phyloP scores from a whole-genome alignment of 179 eudicot genomes.

The Spinacia oleracea region DNA sequence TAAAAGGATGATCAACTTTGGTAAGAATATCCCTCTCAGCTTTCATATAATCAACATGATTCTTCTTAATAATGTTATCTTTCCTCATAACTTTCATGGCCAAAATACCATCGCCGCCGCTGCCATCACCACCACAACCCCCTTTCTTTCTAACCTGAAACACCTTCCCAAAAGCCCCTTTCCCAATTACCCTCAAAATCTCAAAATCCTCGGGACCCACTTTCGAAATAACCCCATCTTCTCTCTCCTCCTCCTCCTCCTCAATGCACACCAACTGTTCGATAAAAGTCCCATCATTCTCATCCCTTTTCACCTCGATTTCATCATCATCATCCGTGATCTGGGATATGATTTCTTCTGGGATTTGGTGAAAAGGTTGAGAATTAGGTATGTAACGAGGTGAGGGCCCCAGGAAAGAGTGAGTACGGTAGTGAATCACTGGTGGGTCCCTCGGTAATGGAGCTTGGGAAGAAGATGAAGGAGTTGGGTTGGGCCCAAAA shows the following conservation, averaged over 20 bases:
- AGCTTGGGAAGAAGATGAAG: slow-evolving; percentile 28
- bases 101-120: slow-evolving; percentile 70
- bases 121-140: slow-evolving; percentile 31
- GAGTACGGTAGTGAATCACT: slow-evolving; percentile 68
- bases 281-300: slow-evolving; percentile 16
- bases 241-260: slow-evolving; percentile 23
- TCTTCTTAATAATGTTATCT: slow-evolving; percentile 77
- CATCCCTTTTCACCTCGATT: slow-evolving; percentile 29
- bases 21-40: slow-evolving; percentile 98
- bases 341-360: slow-evolving; percentile 43
- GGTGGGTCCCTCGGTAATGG: slow-evolving; percentile 42
- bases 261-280: slow-evolving; percentile 34
- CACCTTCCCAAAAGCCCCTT: slow-evolving; percentile 96
- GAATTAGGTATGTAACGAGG: slow-evolving; percentile 50
- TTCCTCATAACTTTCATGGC: slow-evolving; percentile 97
- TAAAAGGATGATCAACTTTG: slow-evolving; percentile 85
- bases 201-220: slow-evolving; percentile 83
- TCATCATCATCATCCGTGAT: slow-evolving; percentile 39
- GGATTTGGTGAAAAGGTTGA: slow-evolving; percentile 32
- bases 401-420: slow-evolving; percentile 86
- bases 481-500: slow-evolving; percentile 47
- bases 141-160: slow-evolving; percentile 75
- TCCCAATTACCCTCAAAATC: slow-evolving; percentile 78
- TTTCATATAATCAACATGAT: slow-evolving; percentile 91
- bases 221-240: slow-evolving; percentile 17